Percentiles rank a stretch among this genome's conserved stretches.
Evolutionary conservation across 441 rosid genomes (phyloP).

Genomic region (Hura crepitans): DNA sequence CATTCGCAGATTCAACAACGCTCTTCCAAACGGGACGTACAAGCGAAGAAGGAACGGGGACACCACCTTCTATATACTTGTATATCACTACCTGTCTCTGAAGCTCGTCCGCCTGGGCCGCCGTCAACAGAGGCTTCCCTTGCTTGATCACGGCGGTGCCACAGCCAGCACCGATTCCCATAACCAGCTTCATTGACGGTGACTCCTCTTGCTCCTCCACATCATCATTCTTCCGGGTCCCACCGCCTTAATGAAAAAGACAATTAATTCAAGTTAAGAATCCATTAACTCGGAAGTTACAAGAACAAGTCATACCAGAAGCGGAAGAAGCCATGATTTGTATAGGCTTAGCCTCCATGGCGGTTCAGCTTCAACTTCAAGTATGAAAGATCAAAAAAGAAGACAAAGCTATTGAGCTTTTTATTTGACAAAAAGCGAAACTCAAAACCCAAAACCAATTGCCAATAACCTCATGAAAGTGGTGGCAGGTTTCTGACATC

Average conservation of each 20-base stretch:
- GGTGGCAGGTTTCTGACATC: conserved; percentile 35
- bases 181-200: conserved; percentile 32
- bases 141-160: conserved; percentile 12
- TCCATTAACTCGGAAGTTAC: background rate
- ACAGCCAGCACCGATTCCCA: conserved; percentile 28
- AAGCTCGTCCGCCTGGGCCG: conserved; percentile 52
- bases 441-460: conserved; percentile 7
- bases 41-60: conserved; percentile 49
- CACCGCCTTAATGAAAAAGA: conserved; percentile 18
- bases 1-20: conserved; percentile 29
- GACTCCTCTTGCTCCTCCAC: conserved; percentile 21
- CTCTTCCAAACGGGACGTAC: conserved; percentile 45
- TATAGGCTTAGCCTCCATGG: background rate
- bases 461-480: conserved; percentile 18
- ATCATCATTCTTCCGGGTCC: conserved; percentile 15
- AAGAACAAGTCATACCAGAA: background rate
- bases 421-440: background rate
- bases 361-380: background rate
- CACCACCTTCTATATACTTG: conserved; percentile 45
- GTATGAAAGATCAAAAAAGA: background rate
- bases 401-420: background rate
- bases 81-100: conserved; percentile 46
- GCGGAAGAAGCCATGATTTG: background rate
- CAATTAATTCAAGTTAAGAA: background rate
- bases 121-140: conserved; percentile 33